Evolutionary conservation across 257 asterid genomes (phyloP).

Genomic region (Linderniella brevidens): DNA sequence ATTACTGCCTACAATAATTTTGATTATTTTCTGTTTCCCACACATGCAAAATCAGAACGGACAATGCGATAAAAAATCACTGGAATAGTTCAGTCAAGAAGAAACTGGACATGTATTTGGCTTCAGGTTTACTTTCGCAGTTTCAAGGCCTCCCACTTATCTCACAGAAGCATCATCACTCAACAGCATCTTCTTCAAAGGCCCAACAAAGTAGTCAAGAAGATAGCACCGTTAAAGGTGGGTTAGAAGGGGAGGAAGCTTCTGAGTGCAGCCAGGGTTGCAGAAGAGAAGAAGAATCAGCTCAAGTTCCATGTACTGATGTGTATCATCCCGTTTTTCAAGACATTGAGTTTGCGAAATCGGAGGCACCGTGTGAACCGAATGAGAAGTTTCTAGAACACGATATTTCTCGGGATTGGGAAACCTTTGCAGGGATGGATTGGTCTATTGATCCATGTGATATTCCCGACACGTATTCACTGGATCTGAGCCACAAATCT

Average conservation of each 20-base stretch:
- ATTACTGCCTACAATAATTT: slow-evolving; percentile 7
- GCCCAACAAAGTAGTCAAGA: slow-evolving; percentile 70
- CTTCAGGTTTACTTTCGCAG: slow-evolving; percentile 79
- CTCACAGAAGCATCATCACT: slow-evolving; percentile 26
- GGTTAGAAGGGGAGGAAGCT: slow-evolving; percentile 49
- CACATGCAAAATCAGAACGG: slow-evolving; percentile 50
- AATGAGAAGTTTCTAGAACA: slow-evolving; percentile 34
- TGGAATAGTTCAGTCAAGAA: slow-evolving; percentile 98
- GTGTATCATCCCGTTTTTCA: slow-evolving; percentile 25
- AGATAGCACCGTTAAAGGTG: slow-evolving; percentile 42
- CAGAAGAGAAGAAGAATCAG: too few species aligned
- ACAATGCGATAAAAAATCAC: slow-evolving; percentile 90
- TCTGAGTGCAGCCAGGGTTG: slow-evolving; percentile 90
- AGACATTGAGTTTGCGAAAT: slow-evolving; percentile 23
- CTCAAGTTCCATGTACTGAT: slow-evolving; percentile 23
- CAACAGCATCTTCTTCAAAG: slow-evolving; percentile 45
- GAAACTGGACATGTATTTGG: slow-evolving; percentile 74
- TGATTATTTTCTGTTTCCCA: slow-evolving; percentile 13
- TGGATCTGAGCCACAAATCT: slow-evolving; percentile 38
- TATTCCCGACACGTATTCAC: slow-evolving; percentile 38
- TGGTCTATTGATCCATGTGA: slow-evolving; percentile 51
- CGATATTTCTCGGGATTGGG: slow-evolving; percentile 45
- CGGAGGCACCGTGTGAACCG: slow-evolving; percentile 33
- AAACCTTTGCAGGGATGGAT: slow-evolving; percentile 32
- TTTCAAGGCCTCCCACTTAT: slow-evolving; percentile 49